These are phyloP conservation scores for Diplodia mutila DNA, from an alignment of 2,329 filamentous ascomycete species.

Conservation along the genomic window DNA sequence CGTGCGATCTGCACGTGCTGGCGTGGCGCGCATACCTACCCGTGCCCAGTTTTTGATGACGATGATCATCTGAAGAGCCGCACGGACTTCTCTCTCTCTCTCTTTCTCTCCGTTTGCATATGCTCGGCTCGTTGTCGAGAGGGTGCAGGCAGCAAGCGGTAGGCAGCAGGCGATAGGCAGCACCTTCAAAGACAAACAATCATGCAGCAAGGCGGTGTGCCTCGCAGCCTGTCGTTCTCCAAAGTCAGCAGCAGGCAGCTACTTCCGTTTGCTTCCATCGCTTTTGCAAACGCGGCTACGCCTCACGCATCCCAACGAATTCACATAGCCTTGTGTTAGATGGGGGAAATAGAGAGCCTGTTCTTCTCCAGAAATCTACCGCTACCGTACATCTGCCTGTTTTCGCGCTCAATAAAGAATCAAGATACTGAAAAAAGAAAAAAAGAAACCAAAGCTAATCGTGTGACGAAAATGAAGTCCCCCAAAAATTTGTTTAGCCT, in stretches of 20 bases:
- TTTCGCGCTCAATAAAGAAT: neutral
- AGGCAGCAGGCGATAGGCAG: no score
- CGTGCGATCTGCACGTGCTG: neutral
- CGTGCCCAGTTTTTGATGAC: neutral
- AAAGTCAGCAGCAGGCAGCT: neutral
- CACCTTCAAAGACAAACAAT: no score
- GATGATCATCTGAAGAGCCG: neutral
- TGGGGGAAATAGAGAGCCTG: neutral
- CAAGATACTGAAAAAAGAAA: neutral
- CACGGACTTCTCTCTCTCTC: neutral
- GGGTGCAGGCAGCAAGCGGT: no score
- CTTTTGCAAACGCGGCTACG: neutral
- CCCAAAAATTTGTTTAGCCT: slow-evolving; percentile 7
- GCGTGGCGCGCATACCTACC: neutral
- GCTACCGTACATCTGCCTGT: neutral
- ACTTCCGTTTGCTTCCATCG: neutral
- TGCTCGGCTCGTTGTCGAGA: no score
- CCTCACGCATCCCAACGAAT: neutral
- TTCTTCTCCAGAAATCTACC: slow-evolving; percentile 12
- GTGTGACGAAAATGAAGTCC: neutral
- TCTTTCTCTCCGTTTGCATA: neutral
- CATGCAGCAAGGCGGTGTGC: no score
- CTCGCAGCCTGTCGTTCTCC: no score
- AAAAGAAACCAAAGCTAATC: neutral
- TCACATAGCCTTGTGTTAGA: neutral